These are phyloP conservation scores for Noccaea caerulescens DNA, from an alignment of 345 rosid genomes.

Conservation along the genomic window DNA sequence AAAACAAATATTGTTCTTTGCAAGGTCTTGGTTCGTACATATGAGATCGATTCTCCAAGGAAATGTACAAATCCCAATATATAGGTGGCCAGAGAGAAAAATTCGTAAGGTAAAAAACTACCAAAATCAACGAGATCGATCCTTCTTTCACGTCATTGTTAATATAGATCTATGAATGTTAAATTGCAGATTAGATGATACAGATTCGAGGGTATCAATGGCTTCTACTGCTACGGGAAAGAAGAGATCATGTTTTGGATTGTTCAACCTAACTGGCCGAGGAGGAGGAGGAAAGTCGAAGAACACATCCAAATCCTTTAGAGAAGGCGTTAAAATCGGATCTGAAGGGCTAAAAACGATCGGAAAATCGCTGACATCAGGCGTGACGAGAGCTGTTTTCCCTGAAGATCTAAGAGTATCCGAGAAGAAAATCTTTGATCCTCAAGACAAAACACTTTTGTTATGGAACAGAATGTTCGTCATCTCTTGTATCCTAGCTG, in stretches of 20 bases:
- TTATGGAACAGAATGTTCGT: conserved; percentile 82
- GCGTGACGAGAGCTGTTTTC: conserved; percentile 67
- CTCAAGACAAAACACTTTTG: conserved; percentile 78
- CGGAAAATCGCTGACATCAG: conserved; percentile 56
- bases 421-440: conserved; percentile 69
- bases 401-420: conserved; percentile 82
- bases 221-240: conserved; percentile 45
- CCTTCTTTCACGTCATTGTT: conserved; percentile 23
- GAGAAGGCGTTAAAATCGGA: conserved; percentile 58
- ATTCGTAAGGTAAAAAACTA: conserved; percentile 61
- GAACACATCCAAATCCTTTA: conserved; percentile 59
- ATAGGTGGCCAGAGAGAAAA: conserved; percentile 79
- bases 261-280: conserved; percentile 43
- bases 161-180: not conserved
- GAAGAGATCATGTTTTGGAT: conserved; percentile 51
- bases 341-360: conserved; percentile 64
- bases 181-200: conserved; percentile 66
- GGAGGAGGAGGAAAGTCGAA: conserved; percentile 33
- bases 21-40: conserved; percentile 7
- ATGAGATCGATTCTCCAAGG: conserved; percentile 45
- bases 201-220: conserved; percentile 63
- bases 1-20: not conserved
- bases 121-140: conserved; percentile 6
- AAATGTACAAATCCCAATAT: conserved; percentile 70
- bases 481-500: conserved; percentile 71